A percentile compares a stretch with the other conserved stretches of the same genome.
These are phyloP conservation scores for Pleoardoris graminearum DNA, from an alignment of 2,329 filamentous ascomycete genomes.

Conservation along the genomic window DNA sequence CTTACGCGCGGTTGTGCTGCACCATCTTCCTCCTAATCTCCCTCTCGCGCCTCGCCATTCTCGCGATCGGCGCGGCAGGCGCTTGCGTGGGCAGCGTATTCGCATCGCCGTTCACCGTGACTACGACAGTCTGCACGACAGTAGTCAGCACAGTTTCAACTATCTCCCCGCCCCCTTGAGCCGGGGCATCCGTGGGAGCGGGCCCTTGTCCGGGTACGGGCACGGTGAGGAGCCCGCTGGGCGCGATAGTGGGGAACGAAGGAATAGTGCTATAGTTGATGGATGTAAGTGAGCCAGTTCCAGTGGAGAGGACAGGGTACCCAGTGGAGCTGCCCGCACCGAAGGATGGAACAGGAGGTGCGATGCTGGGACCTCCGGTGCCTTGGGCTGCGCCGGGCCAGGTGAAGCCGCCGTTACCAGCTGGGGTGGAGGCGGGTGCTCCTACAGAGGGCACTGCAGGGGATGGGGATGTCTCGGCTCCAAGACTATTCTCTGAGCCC, in stretches of 20 bases:
- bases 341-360: background rate
- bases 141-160: conserved; percentile 2
- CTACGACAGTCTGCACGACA: background rate
- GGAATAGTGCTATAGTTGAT: conserved; percentile 1
- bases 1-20: background rate
- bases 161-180: background rate
- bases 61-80: background rate
- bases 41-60: conserved; percentile 6
- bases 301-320: background rate
- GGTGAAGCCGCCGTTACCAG: conserved; percentile 3
- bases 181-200: background rate
- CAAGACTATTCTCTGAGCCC: background rate
- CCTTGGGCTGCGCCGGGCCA: conserved; percentile 4
- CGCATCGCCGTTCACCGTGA: background rate
- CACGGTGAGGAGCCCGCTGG: background rate
- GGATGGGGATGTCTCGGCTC: background rate
- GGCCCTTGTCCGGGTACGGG: background rate
- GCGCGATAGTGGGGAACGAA: background rate
- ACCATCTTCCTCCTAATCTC: background rate
- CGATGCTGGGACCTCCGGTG: background rate
- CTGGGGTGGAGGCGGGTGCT: background rate
- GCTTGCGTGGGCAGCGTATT: background rate
- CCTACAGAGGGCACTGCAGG: background rate
- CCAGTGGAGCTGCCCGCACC: background rate
- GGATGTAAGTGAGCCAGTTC: background rate